Base-by-base conservation (phyloP, 176 grass and related monocot genomes). In the Pharus latifolius region DNA sequence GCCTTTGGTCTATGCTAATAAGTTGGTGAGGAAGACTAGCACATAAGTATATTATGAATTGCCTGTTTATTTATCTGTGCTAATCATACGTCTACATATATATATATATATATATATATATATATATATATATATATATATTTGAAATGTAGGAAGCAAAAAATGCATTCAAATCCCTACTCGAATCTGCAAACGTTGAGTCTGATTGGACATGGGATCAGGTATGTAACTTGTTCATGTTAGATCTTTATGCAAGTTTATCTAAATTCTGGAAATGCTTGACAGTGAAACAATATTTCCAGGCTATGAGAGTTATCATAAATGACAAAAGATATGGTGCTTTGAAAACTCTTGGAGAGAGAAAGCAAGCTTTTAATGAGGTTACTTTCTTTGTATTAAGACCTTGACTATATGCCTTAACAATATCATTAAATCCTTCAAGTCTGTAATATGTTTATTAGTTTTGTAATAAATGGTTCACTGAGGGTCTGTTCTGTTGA, bases 281-380 rank as follows among this genome's bases (percentile, higher is more conserved):
- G 33, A 70, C 58, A 70, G 22, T 88, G 22, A 26, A 56, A 78
- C 76, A 65, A 27, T 49, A 35, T 86, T 83, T 50, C 37, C 56
- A 99, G 95, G 73, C 90, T 66, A 99, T 99, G 95, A 91, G 95
- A 47, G 87, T 91, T 60, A 94, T 99, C 57, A 94, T 94, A 56
- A 94, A 89, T 81, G 90, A 94, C 83, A 94, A 94, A 68, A 86
- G 90, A 63, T 94, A 94, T 80, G 90, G 82, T 71, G 78, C 90
- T 57, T 64, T 94, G 54, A 94, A 86, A 77, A 94, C 95, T 69
- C 95, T 99, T 81, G 95, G 95, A 75, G 95, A 99, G 77, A 91
- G 90, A 78, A 99, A 99, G 62, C 95, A 99, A 78, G 90, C 90
- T 86, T 94, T 99, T 66, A 99, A 94, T 70, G 95, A 99, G 95